Base-by-base conservation (phyloP, 345 rosid species). In the Anacardium occidentale region DNA sequence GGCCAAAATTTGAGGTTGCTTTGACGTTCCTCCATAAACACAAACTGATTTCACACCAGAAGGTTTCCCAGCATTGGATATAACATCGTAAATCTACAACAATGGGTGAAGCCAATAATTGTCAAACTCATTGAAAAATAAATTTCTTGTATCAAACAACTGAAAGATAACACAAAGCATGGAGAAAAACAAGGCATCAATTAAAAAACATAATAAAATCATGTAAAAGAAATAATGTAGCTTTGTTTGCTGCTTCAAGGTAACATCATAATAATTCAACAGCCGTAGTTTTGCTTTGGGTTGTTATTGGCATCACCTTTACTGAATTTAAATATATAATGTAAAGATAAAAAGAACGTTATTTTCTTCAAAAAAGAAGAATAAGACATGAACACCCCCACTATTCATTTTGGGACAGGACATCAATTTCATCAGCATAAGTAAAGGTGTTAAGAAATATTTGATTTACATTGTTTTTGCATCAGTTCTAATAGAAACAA, bases 11-110 rank as follows among this genome's bases (percentile, higher is more conserved):
- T 95, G 97, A 74, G 98, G 98, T 44, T 89, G 85, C 76, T 95
- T 95, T 13, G 97, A 76, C 12, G 87, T 83, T 86, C 99, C 99
- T 77, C 99, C 96, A 76, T 91, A 29, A 1, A 95, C 68, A 76
- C 92, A 95, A 51, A 91, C 89, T 45, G 99, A 89, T 66, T 72
- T 83, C 73, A 92, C 76, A 17, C 89, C 87, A 66, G 92, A 89
- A 12, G 96, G 79, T 74, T 83, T 81, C 66, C 97, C 99, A 81
- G 98, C 98, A 83, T 85, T 87, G 26, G 70, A 82, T 79, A 92
- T 51, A 69, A 95, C 98, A 78, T 70, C 89, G 53, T 84, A 88
- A 83, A 95, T 92, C 99, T 95, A 82, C 76, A 67, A 76, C 25
- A 67, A 56, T 62, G 78, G 58, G 26, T 34, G 56, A 57, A 67